Evolutionary conservation across 306 rosid species (phyloP).

Genomic region (Ormosia semicastrata): DNA sequence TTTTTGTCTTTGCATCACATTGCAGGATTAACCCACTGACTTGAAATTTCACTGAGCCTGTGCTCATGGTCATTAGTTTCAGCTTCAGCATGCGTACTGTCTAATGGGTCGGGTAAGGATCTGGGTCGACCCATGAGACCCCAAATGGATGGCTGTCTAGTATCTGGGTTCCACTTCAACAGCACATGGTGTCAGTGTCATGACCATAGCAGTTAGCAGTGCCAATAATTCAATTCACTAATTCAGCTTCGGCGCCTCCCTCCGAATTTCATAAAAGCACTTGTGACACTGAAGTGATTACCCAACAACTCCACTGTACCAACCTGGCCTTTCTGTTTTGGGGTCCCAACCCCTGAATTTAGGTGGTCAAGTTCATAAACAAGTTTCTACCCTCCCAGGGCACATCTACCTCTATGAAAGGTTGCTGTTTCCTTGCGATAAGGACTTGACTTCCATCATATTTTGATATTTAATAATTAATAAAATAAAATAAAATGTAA

Average conservation of each 20-base stretch:
- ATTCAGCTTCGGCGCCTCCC: background rate
- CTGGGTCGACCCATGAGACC: background rate
- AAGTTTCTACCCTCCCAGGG: conserved; percentile 3
- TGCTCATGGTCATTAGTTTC: background rate
- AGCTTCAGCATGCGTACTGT: background rate
- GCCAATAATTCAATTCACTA: background rate
- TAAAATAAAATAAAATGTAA: too few species aligned
- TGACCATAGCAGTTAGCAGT: background rate
- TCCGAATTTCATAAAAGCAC: conserved; percentile 17
- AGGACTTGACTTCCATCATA: conserved; percentile 23
- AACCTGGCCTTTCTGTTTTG: conserved; percentile 1
- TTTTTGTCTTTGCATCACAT: too few species aligned
- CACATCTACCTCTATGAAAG: conserved; percentile 32
- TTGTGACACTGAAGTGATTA: conserved; percentile 30
- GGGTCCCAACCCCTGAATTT: conserved; percentile 30
- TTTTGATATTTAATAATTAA: too few species aligned
- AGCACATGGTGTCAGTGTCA: background rate
- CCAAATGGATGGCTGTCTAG: background rate
- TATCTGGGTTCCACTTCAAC: background rate
- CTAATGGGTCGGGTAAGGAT: background rate
- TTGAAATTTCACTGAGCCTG: too few species aligned
- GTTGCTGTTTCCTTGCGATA: conserved; percentile 11
- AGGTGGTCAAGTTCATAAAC: background rate
- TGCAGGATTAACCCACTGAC: too few species aligned
- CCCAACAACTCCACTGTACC: conserved; percentile 42